A percentile compares a stretch with the other conserved stretches of the same genome.
Conservation (phyloP, 495 filamentous ascomycete species). For the Aspergillus conjunctus region DNA sequence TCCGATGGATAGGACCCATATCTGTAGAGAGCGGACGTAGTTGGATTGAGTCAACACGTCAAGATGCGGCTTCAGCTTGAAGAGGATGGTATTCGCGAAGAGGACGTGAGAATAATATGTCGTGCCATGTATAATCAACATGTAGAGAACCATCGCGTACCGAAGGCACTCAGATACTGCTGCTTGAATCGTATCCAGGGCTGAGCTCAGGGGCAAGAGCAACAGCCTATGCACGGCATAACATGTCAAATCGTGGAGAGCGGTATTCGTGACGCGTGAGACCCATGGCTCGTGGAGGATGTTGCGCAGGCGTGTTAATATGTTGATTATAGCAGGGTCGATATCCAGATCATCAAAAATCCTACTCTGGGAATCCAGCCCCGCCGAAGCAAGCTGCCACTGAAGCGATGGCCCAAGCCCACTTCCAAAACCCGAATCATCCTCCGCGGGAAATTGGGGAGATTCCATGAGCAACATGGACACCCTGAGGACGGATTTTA, state of each 20-base stretch:
- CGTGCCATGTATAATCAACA: conserved; percentile 53
- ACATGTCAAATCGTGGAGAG: conserved; percentile 53
- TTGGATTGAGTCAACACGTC: conserved; percentile 21
- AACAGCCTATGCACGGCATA: conserved; percentile 52
- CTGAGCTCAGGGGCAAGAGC: conserved; percentile 24
- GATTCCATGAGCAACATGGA: conserved; percentile 51
- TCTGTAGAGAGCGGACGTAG: conserved; percentile 21
- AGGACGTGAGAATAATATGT: conserved; percentile 54
- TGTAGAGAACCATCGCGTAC: conserved; percentile 48
- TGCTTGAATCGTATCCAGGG: conserved; percentile 13
- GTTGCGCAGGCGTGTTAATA: conserved; percentile 44
- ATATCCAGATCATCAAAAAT: conserved; percentile 27
- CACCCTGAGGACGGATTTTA: conserved; percentile 39
- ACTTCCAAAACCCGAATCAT: conserved; percentile 48
- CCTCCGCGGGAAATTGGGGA: conserved; percentile 52
- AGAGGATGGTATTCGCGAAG: conserved; percentile 37
- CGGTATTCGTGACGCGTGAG: conserved; percentile 35
- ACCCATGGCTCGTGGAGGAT: conserved; percentile 36
- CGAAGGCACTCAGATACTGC: conserved; percentile 46
- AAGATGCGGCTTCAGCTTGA: conserved; percentile 33
- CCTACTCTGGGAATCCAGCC: conserved; percentile 7
- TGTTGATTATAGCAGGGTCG: conserved; percentile 36
- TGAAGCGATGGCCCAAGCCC: conserved; percentile 47
- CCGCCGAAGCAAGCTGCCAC: conserved; percentile 40
- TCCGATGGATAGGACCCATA: conserved; percentile 47